Evolutionary conservation across 2,329 filamentous ascomycete species (phyloP).

Genomic region (Alternaria sp.): DNA sequence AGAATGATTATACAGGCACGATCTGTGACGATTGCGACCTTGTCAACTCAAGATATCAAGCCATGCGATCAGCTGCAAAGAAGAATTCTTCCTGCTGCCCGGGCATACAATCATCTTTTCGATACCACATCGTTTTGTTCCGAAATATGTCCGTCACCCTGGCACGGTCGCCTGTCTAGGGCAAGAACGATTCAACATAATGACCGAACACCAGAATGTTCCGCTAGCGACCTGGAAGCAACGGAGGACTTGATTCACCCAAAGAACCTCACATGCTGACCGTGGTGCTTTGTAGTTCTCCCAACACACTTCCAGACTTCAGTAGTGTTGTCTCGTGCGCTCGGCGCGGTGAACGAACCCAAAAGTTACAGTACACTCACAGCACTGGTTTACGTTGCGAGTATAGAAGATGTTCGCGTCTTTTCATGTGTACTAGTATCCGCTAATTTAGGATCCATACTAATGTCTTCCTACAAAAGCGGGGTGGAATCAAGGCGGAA

Average conservation of each 20-base stretch:
- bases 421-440: background rate
- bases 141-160: background rate
- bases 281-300: background rate
- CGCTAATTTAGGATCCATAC: background rate
- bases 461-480: background rate
- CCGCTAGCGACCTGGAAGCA: background rate
- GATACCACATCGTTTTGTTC: background rate
- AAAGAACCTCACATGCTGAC: background rate
- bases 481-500: background rate
- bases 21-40: background rate
- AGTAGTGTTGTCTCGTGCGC: background rate
- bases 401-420: background rate
- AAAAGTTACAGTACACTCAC: background rate
- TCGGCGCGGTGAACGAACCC: background rate
- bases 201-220: background rate
- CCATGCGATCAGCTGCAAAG: background rate
- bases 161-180: background rate
- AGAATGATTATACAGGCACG: accelerated
- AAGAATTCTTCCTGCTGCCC: background rate
- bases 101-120: background rate
- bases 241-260: background rate
- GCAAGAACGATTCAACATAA: background rate
- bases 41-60: background rate
- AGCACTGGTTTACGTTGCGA: background rate
- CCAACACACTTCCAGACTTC: background rate